Percentiles rank a stretch among this genome's conserved stretches.
These are phyloP conservation scores for Chernovozyma aurita DNA, from an alignment of 1,139 yeast species.

Conservation along the genomic window DNA sequence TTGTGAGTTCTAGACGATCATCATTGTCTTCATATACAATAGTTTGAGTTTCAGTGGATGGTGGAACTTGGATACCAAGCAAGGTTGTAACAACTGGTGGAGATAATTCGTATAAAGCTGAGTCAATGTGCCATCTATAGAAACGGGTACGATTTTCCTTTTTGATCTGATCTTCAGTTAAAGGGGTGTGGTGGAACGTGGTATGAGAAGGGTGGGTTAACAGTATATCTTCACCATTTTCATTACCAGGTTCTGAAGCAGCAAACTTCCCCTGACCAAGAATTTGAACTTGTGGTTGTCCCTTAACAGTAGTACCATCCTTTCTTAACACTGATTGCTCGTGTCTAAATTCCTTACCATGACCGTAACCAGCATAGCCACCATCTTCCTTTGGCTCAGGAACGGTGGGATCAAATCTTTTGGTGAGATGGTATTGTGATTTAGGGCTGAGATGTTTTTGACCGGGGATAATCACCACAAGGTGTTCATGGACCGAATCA, in stretches of 20 bases:
- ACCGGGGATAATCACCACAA: conserved; percentile 69
- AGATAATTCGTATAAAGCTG: conserved; percentile 77
- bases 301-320: conserved; percentile 75
- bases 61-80: conserved; percentile 78
- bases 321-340: conserved; percentile 69
- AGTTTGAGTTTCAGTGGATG: conserved; percentile 37
- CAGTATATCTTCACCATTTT: conserved; percentile 49
- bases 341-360: conserved; percentile 80
- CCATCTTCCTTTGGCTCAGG: conserved; percentile 40
- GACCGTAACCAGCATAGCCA: conserved; percentile 62
- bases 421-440: conserved; percentile 70
- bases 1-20: conserved; percentile 62
- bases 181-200: conserved; percentile 65
- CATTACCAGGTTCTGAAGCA: conserved; percentile 65
- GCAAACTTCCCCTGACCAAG: conserved; percentile 77
- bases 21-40: conserved; percentile 61
- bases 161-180: conserved; percentile 57
- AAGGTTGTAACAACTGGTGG: conserved; percentile 85
- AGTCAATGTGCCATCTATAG: conserved; percentile 92
- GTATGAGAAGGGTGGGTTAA: conserved; percentile 83
- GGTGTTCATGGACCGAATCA: conserved; percentile 60
- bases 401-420: conserved; percentile 72
- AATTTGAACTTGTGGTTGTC: conserved; percentile 85
- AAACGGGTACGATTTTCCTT: conserved; percentile 65
- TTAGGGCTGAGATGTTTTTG: conserved; percentile 64